Percentiles rank a stretch among this genome's conserved stretches.
These are phyloP conservation scores for Arachis stenosperma DNA, from an alignment of 306 rosid species.

Conservation along the genomic window DNA sequence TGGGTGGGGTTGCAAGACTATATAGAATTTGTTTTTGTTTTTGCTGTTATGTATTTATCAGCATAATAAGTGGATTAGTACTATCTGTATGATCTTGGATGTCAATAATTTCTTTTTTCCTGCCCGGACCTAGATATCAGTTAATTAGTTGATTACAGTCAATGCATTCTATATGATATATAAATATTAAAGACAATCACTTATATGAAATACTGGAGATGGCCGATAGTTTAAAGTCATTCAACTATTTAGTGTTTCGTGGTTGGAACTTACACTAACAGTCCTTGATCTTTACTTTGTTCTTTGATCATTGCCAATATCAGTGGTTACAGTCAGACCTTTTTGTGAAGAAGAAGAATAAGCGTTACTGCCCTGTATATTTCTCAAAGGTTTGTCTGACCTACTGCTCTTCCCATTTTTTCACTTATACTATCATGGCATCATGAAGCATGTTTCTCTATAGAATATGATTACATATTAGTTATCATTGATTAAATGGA, in stretches of 20 bases:
- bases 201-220: slow-evolving; percentile 2
- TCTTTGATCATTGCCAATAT: slow-evolving; percentile 37
- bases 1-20: slow-evolving; percentile 12
- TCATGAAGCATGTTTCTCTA: slow-evolving; percentile 3
- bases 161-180: neutral
- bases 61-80: neutral
- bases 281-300: neutral
- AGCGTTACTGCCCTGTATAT: slow-evolving; percentile 91
- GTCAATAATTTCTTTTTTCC: slow-evolving; percentile 24
- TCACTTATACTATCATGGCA: slow-evolving; percentile 25
- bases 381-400: slow-evolving; percentile 78
- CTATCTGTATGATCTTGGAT: neutral
- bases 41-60: slow-evolving; percentile 17
- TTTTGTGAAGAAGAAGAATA: slow-evolving; percentile 84
- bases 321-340: slow-evolving; percentile 77
- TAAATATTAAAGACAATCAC: neutral
- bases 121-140: slow-evolving; percentile 18
- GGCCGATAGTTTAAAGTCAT: neutral
- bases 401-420: slow-evolving; percentile 27
- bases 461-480: slow-evolving; percentile 15
- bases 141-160: neutral
- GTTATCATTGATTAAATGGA: slow-evolving; percentile 36
- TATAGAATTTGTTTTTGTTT: neutral
- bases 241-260: slow-evolving; percentile 5
- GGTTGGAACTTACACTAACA: neutral